These are phyloP conservation scores for Xylariomycetidae sp. DNA, from an alignment of 2,329 filamentous ascomycete species.

Conservation along the genomic window DNA sequence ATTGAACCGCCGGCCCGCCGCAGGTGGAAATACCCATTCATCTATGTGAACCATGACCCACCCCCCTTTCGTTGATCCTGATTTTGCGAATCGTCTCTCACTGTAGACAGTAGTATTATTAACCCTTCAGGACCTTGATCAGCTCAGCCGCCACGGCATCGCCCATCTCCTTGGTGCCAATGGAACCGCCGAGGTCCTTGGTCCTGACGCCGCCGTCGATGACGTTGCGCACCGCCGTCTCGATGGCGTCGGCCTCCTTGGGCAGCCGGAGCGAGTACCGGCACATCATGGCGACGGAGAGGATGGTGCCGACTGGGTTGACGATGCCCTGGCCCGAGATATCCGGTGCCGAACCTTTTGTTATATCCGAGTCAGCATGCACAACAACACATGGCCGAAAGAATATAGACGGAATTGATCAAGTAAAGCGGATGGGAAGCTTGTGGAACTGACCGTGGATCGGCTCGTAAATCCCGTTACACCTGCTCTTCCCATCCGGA, in stretches of 20 bases:
- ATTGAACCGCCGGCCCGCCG: too few species aligned
- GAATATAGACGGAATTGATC: too few species aligned
- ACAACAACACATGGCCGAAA: background rate
- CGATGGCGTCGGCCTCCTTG: constrained; percentile 71
- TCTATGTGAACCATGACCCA: background rate
- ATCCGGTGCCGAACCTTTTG: constrained; percentile 73
- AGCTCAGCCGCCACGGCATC: constrained; percentile 77
- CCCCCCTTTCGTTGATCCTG: background rate
- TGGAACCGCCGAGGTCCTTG: constrained; percentile 76
- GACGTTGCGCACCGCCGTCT: constrained; percentile 73
- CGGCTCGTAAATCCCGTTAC: constrained; percentile 95
- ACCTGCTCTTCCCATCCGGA: constrained; percentile 76
- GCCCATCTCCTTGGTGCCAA: constrained; percentile 69
- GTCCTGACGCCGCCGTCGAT: constrained; percentile 78
- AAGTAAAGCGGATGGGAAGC: too few species aligned
- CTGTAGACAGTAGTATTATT: too few species aligned
- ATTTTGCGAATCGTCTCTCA: background rate
- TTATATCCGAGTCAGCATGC: background rate
- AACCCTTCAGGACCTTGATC: constrained; percentile 57
- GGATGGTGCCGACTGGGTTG: constrained; percentile 86
- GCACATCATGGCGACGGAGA: constrained; percentile 93
- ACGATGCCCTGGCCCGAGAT: constrained; percentile 90
- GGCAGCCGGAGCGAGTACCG: constrained; percentile 84
- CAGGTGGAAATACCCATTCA: background rate
- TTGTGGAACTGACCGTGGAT: constrained; percentile 68